A percentile compares a stretch with the other conserved stretches of the same genome.
These are phyloP conservation scores for Solanum paucissectum DNA, from an alignment of 257 asterid species.

Conservation along the genomic window DNA sequence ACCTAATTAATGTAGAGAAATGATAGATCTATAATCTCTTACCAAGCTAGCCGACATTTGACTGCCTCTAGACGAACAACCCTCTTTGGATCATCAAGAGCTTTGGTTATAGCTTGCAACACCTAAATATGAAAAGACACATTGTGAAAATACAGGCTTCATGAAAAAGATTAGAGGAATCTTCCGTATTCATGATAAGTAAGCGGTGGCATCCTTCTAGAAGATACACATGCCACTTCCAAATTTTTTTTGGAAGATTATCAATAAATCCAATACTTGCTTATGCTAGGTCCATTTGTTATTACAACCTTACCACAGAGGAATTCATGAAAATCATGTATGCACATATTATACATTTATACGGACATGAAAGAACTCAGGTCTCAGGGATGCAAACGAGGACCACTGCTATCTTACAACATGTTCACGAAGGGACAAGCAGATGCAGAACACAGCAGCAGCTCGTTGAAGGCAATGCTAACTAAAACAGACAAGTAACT, in stretches of 20 bases:
- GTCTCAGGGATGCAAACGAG: not conserved
- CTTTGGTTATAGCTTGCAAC: constrained; percentile 54
- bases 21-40: constrained; percentile 3
- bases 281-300: not conserved
- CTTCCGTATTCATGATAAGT: not conserved
- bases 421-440: not conserved
- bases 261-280: not conserved
- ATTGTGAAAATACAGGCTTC: not conserved
- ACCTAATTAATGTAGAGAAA: not conserved
- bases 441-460: not conserved
- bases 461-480: not conserved
- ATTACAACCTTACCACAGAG: not conserved
- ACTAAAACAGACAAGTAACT: not conserved
- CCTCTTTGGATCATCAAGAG: constrained; percentile 87
- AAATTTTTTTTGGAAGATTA: not conserved
- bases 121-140: constrained; percentile 41
- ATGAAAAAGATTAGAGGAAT: not conserved
- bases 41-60: constrained; percentile 89
- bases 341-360: not conserved
- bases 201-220: not conserved
- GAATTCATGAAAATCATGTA: not conserved
- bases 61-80: constrained; percentile 84
- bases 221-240: not conserved
- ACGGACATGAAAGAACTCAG: not conserved
- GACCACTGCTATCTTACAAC: not conserved